Evolutionary conservation across 2,329 filamentous ascomycete genomes (phyloP).

Genomic region (Neonectria coccinea): DNA sequence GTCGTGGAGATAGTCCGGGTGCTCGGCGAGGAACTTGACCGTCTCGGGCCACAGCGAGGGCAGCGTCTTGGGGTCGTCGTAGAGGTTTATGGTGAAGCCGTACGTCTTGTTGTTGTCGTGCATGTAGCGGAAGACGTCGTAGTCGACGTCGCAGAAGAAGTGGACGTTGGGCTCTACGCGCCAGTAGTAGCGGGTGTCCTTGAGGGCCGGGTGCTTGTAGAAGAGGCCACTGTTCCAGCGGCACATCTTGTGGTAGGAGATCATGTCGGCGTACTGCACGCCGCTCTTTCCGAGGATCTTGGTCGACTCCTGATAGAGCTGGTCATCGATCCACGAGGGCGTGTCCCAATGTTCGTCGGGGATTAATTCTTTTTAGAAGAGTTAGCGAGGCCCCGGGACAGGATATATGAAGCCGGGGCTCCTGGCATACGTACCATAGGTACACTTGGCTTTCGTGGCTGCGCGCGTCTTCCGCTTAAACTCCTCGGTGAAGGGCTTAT

Average conservation of each 20-base stretch:
- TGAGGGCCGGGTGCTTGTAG: constrained; percentile 92
- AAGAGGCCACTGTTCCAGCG: constrained; percentile 99
- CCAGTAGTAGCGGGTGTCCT: constrained; percentile 93
- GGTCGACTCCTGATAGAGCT: constrained; percentile 86
- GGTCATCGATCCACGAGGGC: constrained; percentile 90
- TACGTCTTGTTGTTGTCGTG: constrained; percentile 98
- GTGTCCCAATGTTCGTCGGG: constrained; percentile 96
- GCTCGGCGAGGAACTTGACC: constrained; percentile 85
- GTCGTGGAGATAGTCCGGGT: constrained; percentile 82
- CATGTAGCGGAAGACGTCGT: constrained; percentile 99
- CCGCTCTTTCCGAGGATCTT: constrained; percentile 84
- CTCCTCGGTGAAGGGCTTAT: constrained; percentile 90
- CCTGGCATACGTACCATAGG: constrained; percentile 77
- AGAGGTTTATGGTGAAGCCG: constrained; percentile 97
- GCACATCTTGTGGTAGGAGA: constrained; percentile 99
- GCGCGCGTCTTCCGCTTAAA: constrained; percentile 87
- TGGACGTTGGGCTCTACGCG: constrained; percentile 98
- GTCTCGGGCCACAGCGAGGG: constrained; percentile 96
- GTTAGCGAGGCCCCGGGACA: constrained; percentile 11
- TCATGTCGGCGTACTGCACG: constrained; percentile 89
- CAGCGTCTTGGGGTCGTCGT: constrained; percentile 89
- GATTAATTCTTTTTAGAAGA: constrained; percentile 74
- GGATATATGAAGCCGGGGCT: background rate
- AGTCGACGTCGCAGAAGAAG: constrained; percentile 99
- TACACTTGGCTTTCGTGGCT: constrained; percentile 87